These are phyloP conservation scores for Penicillium chermesinum DNA, from an alignment of 495 filamentous ascomycete species.

Conservation along the genomic window DNA sequence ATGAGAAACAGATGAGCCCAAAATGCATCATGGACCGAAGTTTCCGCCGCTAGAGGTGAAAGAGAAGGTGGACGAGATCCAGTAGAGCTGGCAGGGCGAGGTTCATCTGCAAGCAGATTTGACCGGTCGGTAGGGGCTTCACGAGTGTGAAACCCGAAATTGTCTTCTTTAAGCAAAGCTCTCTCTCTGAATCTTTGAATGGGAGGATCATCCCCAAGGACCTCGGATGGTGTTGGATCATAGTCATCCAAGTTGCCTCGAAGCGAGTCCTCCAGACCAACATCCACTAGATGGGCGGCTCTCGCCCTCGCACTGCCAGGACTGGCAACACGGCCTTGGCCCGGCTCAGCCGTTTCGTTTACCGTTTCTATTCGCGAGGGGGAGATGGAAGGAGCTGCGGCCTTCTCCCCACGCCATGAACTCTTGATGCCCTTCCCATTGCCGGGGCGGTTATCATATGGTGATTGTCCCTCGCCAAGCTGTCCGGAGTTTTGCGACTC, in stretches of 20 bases:
- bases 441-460: constrained; percentile 28
- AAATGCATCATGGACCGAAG: constrained; percentile 73
- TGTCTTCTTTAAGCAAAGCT: constrained; percentile 30
- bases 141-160: constrained; percentile 28
- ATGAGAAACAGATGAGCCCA: constrained; percentile 92
- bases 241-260: constrained; percentile 38
- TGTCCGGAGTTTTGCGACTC: constrained; percentile 50
- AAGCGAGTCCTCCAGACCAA: constrained; percentile 71
- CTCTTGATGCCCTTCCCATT: constrained; percentile 47
- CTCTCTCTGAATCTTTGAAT: constrained; percentile 75
- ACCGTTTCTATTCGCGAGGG: constrained; percentile 28
- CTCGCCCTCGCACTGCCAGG: constrained; percentile 54
- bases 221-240: constrained; percentile 53
- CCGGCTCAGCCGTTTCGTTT: constrained; percentile 26
- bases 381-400: constrained; percentile 9
- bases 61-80: constrained; percentile 37
- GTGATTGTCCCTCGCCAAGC: constrained; percentile 46
- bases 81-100: constrained; percentile 39
- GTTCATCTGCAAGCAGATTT: constrained; percentile 35
- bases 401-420: constrained; percentile 50
- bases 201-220: constrained; percentile 65
- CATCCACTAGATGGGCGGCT: constrained; percentile 77
- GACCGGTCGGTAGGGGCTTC: constrained; percentile 47
- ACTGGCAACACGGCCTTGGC: constrained; percentile 29
- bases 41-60: constrained; percentile 48